These are phyloP conservation scores for Capronia epimyces DNA, from an alignment of 2,329 filamentous ascomycete species.

Conservation along the genomic window DNA sequence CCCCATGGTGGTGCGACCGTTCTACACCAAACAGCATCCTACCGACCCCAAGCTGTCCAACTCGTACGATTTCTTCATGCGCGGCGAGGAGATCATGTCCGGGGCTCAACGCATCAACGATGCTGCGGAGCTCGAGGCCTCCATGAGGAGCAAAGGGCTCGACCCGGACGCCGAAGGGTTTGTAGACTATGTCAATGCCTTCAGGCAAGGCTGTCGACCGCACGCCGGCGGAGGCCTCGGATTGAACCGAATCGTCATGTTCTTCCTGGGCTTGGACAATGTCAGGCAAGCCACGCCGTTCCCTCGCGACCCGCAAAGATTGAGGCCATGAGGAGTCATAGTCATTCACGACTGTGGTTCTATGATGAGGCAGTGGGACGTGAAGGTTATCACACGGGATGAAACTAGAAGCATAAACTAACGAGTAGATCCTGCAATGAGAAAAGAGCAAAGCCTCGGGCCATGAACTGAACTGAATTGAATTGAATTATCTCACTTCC, in stretches of 20 bases:
- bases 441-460: no score
- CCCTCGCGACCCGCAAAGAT: constrained; percentile 57
- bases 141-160: constrained; percentile 56
- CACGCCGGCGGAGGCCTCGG: constrained; percentile 62
- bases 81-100: constrained; percentile 63
- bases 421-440: no score
- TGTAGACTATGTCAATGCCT: constrained; percentile 59
- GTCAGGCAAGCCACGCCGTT: constrained; percentile 58
- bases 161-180: constrained; percentile 56
- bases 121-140: constrained; percentile 52
- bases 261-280: constrained; percentile 61
- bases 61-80: constrained; percentile 67
- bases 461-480: no score
- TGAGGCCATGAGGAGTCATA: constrained; percentile 36
- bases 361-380: no score
- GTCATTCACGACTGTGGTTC: no score
- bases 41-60: constrained; percentile 61
- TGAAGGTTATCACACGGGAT: no score
- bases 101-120: constrained; percentile 63
- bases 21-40: constrained; percentile 81
- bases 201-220: constrained; percentile 59
- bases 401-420: no score
- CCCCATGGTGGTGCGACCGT: constrained; percentile 78
- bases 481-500: no score
- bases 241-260: constrained; percentile 61